Percentiles rank a stretch among this genome's conserved stretches.
Conservation (phyloP, 2,329 filamentous ascomycete genomes). For the Stagonosporopsis vannaccii region DNA sequence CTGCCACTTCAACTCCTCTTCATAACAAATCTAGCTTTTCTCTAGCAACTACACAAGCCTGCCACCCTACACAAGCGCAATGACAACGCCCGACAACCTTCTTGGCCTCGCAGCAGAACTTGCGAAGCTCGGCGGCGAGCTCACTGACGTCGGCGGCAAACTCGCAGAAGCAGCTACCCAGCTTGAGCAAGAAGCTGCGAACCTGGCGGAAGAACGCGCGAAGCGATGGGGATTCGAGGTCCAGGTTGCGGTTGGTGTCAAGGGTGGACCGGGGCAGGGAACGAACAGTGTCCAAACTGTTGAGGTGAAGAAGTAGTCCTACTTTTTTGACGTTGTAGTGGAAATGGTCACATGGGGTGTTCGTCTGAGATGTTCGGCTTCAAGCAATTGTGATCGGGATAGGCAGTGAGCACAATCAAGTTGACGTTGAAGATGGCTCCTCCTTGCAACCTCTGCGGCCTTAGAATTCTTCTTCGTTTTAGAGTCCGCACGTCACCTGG, state of each 20-base stretch:
- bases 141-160: slow-evolving; percentile 24
- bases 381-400: too few relatives aligned
- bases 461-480: too few relatives aligned
- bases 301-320: slow-evolving; percentile 20
- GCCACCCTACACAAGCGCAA: not conserved
- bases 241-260: slow-evolving; percentile 27
- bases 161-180: slow-evolving; percentile 23
- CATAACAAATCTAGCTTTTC: not conserved
- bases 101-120: slow-evolving; percentile 32
- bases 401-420: too few relatives aligned
- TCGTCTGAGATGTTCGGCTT: too few relatives aligned
- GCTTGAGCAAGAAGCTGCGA: slow-evolving; percentile 35
- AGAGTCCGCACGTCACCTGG: not conserved
- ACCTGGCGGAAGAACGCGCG: slow-evolving; percentile 30
- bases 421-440: too few relatives aligned
- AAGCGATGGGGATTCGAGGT: slow-evolving; percentile 35
- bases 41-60: not conserved
- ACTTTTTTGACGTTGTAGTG: too few relatives aligned
- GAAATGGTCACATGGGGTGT: too few relatives aligned
- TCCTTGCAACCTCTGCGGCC: too few relatives aligned
- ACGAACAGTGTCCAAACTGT: slow-evolving; percentile 11
- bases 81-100: slow-evolving; percentile 32
- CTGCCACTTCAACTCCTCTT: not conserved
- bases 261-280: slow-evolving; percentile 12
- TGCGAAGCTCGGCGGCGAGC: slow-evolving; percentile 21